phyloP scores from a whole-genome alignment of 176 grass and related monocot species.

The Canna indica region DNA sequence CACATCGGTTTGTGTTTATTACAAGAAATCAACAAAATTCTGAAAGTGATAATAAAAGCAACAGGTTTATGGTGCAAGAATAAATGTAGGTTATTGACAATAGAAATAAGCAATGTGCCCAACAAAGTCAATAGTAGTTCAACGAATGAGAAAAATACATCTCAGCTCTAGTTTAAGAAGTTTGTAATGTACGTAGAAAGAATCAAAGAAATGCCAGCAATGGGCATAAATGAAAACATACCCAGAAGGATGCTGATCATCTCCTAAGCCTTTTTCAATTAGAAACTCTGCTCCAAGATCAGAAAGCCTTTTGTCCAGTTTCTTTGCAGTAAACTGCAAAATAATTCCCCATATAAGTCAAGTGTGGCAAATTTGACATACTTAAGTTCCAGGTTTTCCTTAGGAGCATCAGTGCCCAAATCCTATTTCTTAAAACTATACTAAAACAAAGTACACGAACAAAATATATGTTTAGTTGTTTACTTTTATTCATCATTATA shows the following conservation, averaged over 20 bases:
- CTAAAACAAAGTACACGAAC: background rate
- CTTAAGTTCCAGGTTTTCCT: background rate
- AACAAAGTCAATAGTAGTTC: background rate
- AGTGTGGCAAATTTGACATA: background rate
- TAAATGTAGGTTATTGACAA: background rate
- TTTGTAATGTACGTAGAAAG: background rate
- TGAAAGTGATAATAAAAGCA: background rate
- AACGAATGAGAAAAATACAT: background rate
- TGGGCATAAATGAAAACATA: slow-evolving; percentile 25
- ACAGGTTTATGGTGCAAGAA: background rate
- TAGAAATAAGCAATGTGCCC: background rate
- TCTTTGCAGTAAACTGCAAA: slow-evolving; percentile 83
- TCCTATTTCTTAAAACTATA: background rate
- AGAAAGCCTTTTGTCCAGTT: slow-evolving; percentile 70
- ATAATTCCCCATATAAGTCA: slow-evolving; percentile 1
- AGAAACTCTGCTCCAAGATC: slow-evolving; percentile 65
- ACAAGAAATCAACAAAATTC: background rate
- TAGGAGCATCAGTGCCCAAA: background rate
- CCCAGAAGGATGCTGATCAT: slow-evolving; percentile 91
- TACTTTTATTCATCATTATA: background rate
- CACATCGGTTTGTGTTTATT: background rate
- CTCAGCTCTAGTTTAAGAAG: background rate
- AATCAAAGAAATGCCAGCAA: slow-evolving; percentile 6
- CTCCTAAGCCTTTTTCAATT: slow-evolving; percentile 72
- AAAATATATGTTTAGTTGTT: background rate